Conservation (phyloP, 1,284 basidiomycete genomes). For the Meira miltonrushii region DNA sequence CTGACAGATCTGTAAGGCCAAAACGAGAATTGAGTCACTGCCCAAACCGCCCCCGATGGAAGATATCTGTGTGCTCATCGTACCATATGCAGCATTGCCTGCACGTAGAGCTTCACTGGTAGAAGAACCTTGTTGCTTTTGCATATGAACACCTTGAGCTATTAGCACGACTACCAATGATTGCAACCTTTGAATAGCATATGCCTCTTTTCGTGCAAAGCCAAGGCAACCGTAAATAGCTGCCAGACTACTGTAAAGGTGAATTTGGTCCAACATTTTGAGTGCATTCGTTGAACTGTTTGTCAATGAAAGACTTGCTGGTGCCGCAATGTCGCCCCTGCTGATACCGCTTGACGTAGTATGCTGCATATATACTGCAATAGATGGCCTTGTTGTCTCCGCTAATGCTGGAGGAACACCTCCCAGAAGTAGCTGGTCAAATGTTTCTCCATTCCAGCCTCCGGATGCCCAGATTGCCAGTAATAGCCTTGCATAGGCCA, state of each 20-base stretch:
- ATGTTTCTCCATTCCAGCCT: constrained; percentile 49
- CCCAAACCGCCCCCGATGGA: constrained; percentile 21
- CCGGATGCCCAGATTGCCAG: constrained; percentile 46
- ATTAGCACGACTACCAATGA: constrained; percentile 32
- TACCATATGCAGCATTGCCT: constrained; percentile 20
- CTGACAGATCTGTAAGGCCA: constrained; percentile 47
- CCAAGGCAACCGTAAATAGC: constrained; percentile 44
- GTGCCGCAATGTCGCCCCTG: constrained; percentile 41
- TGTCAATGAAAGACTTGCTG: constrained; percentile 34
- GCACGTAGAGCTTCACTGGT: constrained; percentile 2
- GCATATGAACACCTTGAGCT: constrained; percentile 12
- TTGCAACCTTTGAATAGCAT: constrained; percentile 40
- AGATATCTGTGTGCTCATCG: constrained; percentile 26
- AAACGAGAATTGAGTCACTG: constrained; percentile 39
- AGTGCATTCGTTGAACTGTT: constrained; percentile 37
- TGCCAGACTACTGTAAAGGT: constrained; percentile 33
- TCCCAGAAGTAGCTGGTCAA: constrained; percentile 50
- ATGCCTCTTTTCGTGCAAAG: constrained; percentile 37
- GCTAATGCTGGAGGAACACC: constrained; percentile 45
- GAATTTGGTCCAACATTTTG: constrained; percentile 43
- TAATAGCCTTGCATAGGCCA: constrained; percentile 45
- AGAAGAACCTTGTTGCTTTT: background rate
- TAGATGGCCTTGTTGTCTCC: constrained; percentile 26
- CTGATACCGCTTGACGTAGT: constrained; percentile 34
- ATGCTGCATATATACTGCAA: constrained; percentile 28